Evolutionary conservation across 129 eudicot species (phyloP).

Genomic region (Arctium lappa): DNA sequence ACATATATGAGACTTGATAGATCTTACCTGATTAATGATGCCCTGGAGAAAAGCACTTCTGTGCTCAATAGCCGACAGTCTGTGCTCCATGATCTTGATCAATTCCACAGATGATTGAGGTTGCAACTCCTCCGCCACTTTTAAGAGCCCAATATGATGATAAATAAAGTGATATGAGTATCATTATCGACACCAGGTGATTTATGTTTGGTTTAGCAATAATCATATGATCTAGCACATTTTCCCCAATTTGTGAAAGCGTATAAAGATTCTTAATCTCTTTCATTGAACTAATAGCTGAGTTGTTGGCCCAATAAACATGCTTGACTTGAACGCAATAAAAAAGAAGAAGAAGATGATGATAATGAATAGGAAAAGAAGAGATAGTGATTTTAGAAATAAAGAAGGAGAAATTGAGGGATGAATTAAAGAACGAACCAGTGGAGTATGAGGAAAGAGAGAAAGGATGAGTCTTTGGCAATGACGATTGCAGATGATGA

Average conservation of each 20-base stretch:
- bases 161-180: not conserved
- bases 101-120: slow-evolving; percentile 64
- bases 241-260: not conserved
- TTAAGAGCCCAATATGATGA: not conserved
- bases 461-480: not conserved
- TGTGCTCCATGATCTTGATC: slow-evolving; percentile 74
- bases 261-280: not conserved
- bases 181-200: not conserved
- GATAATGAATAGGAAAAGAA: not conserved
- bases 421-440: slow-evolving; percentile 2
- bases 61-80: slow-evolving; percentile 62
- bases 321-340: not conserved
- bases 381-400: not conserved
- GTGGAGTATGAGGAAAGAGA: slow-evolving; percentile 18
- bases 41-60: slow-evolving; percentile 57
- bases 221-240: not conserved
- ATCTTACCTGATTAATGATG: slow-evolving; percentile 57
- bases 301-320: not conserved
- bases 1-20: not conserved
- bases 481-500: not conserved
- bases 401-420: not conserved
- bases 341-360: not conserved
- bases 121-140: slow-evolving; percentile 40
- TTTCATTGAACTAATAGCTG: not conserved
- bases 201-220: not conserved